Conservation (phyloP, 2,329 filamentous ascomycete species). For the Monosporascus sp. region DNA sequence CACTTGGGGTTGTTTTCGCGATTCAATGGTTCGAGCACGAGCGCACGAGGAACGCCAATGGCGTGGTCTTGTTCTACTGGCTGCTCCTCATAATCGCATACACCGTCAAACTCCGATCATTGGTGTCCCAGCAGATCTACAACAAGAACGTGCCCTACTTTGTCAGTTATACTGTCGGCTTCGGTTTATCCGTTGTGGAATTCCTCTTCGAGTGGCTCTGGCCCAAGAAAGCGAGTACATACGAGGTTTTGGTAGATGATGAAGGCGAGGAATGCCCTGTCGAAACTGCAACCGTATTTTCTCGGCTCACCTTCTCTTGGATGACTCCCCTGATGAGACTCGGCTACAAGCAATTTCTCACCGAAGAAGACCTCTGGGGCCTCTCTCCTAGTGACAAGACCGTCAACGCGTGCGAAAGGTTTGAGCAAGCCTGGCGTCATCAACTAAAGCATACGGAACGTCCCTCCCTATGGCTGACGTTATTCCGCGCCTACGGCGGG, state of each 20-base stretch:
- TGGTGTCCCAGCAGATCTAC: constrained; percentile 73
- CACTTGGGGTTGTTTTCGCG: constrained; percentile 66
- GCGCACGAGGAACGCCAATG: constrained; percentile 77
- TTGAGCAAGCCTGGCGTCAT: constrained; percentile 70
- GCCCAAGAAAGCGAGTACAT: constrained; percentile 66
- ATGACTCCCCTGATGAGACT: constrained; percentile 98
- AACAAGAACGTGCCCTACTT: constrained; percentile 66
- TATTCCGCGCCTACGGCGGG: constrained; percentile 78
- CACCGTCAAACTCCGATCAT: constrained; percentile 77
- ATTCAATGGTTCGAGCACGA: constrained; percentile 86
- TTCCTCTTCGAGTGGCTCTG: constrained; percentile 82
- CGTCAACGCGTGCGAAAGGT: constrained; percentile 60
- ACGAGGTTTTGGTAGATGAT: constrained; percentile 52
- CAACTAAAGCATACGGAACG: constrained; percentile 63
- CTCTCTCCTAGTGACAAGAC: constrained; percentile 77
- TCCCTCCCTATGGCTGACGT: constrained; percentile 80
- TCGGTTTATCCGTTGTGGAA: constrained; percentile 63
- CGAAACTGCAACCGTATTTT: constrained; percentile 93
- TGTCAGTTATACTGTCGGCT: constrained; percentile 64
- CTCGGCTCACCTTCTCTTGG: constrained; percentile 90
- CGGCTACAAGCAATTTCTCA: constrained; percentile 86
- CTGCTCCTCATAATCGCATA: constrained; percentile 75
- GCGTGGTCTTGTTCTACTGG: constrained; percentile 89
- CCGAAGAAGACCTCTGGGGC: constrained; percentile 94
- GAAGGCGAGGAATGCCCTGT: constrained; percentile 58